Evolutionary conservation across 2,329 filamentous ascomycete species (phyloP).

Genomic region (Xylaria sp.): DNA sequence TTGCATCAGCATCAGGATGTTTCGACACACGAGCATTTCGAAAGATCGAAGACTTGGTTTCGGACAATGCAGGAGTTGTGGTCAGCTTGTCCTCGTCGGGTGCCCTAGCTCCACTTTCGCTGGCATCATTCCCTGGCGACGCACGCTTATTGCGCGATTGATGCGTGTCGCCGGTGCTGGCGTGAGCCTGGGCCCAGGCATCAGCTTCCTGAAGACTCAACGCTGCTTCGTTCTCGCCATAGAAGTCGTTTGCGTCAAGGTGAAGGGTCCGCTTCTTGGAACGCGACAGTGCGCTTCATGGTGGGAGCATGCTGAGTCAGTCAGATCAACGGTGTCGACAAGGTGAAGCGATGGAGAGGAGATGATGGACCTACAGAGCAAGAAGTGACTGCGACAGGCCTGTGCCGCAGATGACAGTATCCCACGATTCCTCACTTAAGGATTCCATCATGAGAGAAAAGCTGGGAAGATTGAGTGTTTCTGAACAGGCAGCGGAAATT

Average conservation of each 20-base stretch:
- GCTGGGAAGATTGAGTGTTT: constrained; percentile 13
- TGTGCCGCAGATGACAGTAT: constrained; percentile 80
- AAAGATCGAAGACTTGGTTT: constrained; percentile 38
- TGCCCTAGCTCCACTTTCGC: not conserved
- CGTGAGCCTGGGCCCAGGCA: constrained; percentile 65
- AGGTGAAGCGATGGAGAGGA: constrained; percentile 11
- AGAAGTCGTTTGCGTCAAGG: constrained; percentile 85
- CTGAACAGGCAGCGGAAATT: constrained; percentile 35
- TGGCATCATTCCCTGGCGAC: not conserved
- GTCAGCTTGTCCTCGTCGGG: not conserved
- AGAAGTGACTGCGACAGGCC: constrained; percentile 80
- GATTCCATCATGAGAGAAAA: constrained; percentile 67
- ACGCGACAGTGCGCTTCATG: constrained; percentile 83
- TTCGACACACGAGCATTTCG: constrained; percentile 47
- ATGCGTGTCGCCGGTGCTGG: constrained; percentile 28
- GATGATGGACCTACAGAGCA: constrained; percentile 67
- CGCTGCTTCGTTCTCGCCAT: constrained; percentile 84
- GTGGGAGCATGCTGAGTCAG: constrained; percentile 65
- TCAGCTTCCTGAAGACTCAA: constrained; percentile 83
- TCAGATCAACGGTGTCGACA: constrained; percentile 59
- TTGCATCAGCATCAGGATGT: constrained; percentile 41
- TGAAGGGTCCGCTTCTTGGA: constrained; percentile 92
- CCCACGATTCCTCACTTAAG: constrained; percentile 75
- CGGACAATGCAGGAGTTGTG: not conserved
- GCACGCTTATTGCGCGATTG: not conserved